These are phyloP conservation scores for Davidsoniella australis DNA, from an alignment of 2,329 filamentous ascomycete species.

Conservation along the genomic window DNA sequence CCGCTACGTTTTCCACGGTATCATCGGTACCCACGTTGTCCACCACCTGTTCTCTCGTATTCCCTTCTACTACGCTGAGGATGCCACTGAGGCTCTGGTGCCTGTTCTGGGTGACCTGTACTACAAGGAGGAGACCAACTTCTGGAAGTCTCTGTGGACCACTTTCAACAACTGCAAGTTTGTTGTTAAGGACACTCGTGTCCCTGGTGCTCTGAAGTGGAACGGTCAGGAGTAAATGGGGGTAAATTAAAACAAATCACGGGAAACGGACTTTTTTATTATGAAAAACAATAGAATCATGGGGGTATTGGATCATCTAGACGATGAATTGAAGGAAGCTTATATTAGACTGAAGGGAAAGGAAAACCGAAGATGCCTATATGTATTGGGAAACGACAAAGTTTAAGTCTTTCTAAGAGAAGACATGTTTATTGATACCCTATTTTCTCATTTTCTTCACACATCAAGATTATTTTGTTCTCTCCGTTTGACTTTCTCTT, in stretches of 20 bases:
- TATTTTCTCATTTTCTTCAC: not conserved
- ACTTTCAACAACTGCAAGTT: constrained; percentile 31
- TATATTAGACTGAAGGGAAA: not conserved
- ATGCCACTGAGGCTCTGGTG: constrained; percentile 39
- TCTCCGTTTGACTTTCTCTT: not conserved
- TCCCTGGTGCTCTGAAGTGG: constrained; percentile 14
- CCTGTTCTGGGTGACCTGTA: constrained; percentile 39
- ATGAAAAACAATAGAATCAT: not conserved
- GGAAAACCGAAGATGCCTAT: not conserved
- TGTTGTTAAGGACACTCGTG: constrained; percentile 20
- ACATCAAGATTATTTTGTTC: not conserved
- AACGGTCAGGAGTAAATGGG: constrained; percentile 1
- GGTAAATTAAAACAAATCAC: not conserved
- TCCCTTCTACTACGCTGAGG: constrained; percentile 34
- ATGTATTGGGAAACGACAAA: not conserved
- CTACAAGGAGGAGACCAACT: constrained; percentile 25
- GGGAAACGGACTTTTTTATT: not conserved
- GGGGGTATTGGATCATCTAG: not conserved
- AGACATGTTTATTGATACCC: too few relatives aligned
- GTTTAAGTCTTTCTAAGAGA: too few relatives aligned
- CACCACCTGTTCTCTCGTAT: constrained; percentile 39
- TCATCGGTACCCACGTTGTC: constrained; percentile 46
- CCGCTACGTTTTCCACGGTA: constrained; percentile 47
- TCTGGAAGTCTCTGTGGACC: constrained; percentile 28
- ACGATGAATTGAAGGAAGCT: not conserved